Percentiles rank a stretch among this genome's conserved stretches.
phyloP scores from a whole-genome alignment of 2,329 filamentous ascomycete species.

The Raffaelea arxii region DNA sequence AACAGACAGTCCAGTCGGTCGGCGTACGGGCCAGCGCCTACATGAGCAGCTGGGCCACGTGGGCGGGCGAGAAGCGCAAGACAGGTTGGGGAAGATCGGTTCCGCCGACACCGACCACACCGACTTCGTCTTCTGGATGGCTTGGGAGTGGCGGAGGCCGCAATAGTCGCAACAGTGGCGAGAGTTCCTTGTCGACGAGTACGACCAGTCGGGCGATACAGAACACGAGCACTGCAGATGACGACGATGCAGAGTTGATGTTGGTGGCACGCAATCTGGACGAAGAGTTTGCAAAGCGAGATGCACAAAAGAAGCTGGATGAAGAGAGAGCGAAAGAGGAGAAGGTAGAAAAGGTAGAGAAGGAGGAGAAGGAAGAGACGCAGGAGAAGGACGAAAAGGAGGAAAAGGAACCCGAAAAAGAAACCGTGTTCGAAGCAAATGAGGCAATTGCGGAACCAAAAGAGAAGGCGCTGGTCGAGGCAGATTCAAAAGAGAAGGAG shows the following conservation, averaged over 20 bases:
- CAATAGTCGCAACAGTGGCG: constrained; percentile 4
- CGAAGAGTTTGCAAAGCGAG: constrained; percentile 5
- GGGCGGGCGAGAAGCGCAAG: constrained; percentile 69
- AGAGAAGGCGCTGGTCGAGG: not conserved
- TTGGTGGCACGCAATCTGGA: constrained; percentile 12
- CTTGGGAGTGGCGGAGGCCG: not conserved
- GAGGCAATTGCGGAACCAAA: not conserved
- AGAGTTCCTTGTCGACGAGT: constrained; percentile 8
- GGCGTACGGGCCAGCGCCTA: constrained; percentile 51
- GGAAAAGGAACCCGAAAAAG: not conserved
- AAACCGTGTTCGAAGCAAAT: not conserved
- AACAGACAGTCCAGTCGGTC: constrained; percentile 37
- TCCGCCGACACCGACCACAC: constrained; percentile 2
- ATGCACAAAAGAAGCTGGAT: not conserved
- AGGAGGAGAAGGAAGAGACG: not conserved
- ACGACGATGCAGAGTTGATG: too few relatives aligned
- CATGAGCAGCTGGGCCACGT: constrained; percentile 58
- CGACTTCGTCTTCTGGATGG: too few relatives aligned
- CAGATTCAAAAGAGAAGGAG: too few relatives aligned
- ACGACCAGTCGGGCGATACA: not conserved
- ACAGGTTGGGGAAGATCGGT: constrained; percentile 28
- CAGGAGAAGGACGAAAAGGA: too few relatives aligned
- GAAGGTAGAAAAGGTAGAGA: too few relatives aligned
- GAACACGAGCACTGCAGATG: too few relatives aligned
- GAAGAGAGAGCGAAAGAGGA: not conserved